phyloP scores from a whole-genome alignment of 1,139 yeast species.

The Debaryomyces coudertii region DNA sequence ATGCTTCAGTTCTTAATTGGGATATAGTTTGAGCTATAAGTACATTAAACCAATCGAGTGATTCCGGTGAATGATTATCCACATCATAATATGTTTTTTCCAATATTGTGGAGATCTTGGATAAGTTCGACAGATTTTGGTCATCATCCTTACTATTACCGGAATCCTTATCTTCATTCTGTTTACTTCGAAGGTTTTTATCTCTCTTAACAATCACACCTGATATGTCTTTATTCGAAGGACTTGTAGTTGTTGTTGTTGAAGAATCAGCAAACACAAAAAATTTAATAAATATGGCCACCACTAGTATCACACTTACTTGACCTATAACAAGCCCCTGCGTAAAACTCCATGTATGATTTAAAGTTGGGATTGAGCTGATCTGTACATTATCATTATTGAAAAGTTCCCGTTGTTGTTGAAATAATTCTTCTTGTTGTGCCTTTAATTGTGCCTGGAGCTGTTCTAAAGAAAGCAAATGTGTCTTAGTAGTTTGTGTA shows the following conservation, averaged over 20 bases:
- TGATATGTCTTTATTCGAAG: constrained; percentile 35
- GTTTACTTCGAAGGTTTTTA: constrained; percentile 14
- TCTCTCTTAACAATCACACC: constrained; percentile 44
- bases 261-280: constrained; percentile 83
- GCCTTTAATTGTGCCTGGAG: constrained; percentile 34
- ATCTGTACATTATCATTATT: constrained; percentile 13
- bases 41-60: constrained; percentile 96
- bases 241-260: constrained; percentile 36
- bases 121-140: constrained; percentile 13
- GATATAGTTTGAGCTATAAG: constrained; percentile 87
- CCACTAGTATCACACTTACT: constrained; percentile 74
- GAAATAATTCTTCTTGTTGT: constrained; percentile 38
- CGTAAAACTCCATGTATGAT: constrained; percentile 63
- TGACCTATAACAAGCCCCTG: constrained; percentile 86
- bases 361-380: constrained; percentile 3
- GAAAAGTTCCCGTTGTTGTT: constrained; percentile 33
- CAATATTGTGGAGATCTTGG: constrained; percentile 51
- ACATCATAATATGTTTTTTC: constrained; percentile 95
- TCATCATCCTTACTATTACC: constrained; percentile 27
- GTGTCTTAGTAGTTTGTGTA: background rate
- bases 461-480: constrained; percentile 21
- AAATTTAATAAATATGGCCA: constrained; percentile 77
- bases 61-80: constrained; percentile 81
- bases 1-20: constrained; percentile 84
- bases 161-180: constrained; percentile 21